Evolutionary conservation across 352 stramenopile species (phyloP), one percentile per base, ranked within the genome.

Genomic region (Pythium scleroteichum): DNA sequence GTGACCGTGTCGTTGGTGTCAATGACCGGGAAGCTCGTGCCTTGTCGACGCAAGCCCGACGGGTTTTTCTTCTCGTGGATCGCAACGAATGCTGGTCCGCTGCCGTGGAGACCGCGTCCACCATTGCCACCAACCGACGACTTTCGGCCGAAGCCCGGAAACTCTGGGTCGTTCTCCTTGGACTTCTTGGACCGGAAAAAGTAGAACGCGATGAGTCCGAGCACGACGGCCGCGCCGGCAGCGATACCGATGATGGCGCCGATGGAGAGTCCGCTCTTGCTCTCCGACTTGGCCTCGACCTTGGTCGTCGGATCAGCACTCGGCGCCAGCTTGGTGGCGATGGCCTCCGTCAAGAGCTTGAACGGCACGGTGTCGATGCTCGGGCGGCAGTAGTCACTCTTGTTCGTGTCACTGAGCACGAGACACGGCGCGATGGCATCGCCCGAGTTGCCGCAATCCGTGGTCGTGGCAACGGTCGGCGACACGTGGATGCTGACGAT

Each of bases 351-450:
- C 53, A 79, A 78, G 7, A 38, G 57, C 13, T 71, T 39, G 22
- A 86, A 49, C 4, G 16, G 42, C 40, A 29, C 39, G 19, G 24
- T 4, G 59, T 79, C 51, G 33, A 86, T 68, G 13, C 50, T 53
- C 3, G 76, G 76, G 19, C 64, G 76, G 42, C 76, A 83, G 39
- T 78, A 83, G 8, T 49, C 48, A 10, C 39, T 22, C 2, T 10
- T 2, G 39, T 46, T 13, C 29, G 48, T 1, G 22, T 71, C 49
- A 14, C 63, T 39, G 23, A 81, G 52, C 42, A 58, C 44, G 10
- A 77, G 46, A 41, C 76, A 86, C 33, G 76, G 76, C 26, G 82
- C 73, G 38, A 86, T 72, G 1, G 59, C 46, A 44, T 83, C 76
- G 51, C 73, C 52, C 27, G 70, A 64, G 49, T 39, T 76, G 26